Percentiles rank a stretch among this genome's conserved stretches.
These are phyloP conservation scores for Torulaspora quercuum DNA, from an alignment of 805 yeast species.

Conservation along the genomic window DNA sequence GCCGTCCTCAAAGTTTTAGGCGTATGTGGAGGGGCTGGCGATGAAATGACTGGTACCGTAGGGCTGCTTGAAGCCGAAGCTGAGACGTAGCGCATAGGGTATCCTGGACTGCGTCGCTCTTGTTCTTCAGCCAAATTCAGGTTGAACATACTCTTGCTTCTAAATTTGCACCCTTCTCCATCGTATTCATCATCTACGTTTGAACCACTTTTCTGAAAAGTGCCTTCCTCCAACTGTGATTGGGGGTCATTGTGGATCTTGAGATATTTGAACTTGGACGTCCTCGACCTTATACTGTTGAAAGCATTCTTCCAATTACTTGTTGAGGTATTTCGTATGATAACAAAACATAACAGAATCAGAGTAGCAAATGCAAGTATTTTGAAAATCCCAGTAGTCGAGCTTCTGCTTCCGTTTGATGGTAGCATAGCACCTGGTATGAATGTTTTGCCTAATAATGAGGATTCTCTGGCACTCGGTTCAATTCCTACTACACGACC, in stretches of 20 bases:
- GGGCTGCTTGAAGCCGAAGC: constrained; percentile 6
- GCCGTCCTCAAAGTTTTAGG: constrained; percentile 21
- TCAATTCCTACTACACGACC: constrained; percentile 26
- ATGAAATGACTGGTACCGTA: constrained; percentile 6
- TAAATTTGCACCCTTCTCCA: constrained; percentile 19
- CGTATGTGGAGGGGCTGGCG: constrained; percentile 9
- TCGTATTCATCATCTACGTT: constrained; percentile 12
- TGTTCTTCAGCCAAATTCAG: constrained; percentile 12
- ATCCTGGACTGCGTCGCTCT: constrained; percentile 9
- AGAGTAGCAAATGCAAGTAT: constrained; percentile 8
- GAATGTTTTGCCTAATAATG: constrained; percentile 25
- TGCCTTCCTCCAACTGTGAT: constrained; percentile 20
- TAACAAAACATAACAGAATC: constrained; percentile 3
- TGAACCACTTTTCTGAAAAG: constrained; percentile 5
- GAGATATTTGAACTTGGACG: constrained; percentile 12
- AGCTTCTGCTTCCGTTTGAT: neutral
- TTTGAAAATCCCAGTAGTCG: constrained; percentile 5
- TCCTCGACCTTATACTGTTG: constrained; percentile 7
- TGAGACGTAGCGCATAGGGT: constrained; percentile 12
- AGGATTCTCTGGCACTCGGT: constrained; percentile 26
- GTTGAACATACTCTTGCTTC: constrained; percentile 34
- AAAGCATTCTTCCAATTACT: constrained; percentile 3
- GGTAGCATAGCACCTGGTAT: constrained; percentile 23
- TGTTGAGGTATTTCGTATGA: constrained; percentile 5
- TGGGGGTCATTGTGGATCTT: constrained; percentile 14